phyloP scores from a whole-genome alignment of 306 rosid genomes.

The Sechiopsis laciniata region DNA sequence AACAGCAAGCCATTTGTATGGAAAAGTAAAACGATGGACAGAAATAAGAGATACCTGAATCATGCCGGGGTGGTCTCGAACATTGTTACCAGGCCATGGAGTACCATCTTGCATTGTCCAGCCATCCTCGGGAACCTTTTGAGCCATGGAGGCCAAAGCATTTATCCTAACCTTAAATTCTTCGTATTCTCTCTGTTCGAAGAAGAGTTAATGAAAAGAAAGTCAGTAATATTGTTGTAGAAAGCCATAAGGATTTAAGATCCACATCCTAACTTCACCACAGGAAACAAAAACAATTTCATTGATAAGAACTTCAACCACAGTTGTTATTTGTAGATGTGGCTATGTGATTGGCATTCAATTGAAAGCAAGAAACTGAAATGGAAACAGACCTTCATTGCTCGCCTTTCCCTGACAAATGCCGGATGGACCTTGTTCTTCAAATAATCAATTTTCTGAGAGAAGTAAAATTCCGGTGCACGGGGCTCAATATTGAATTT shows the following conservation, averaged over 20 bases:
- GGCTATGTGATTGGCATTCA: background rate
- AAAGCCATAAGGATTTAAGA: background rate
- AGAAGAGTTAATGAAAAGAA: background rate
- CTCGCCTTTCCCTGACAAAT: slow-evolving; percentile 90
- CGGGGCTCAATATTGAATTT: slow-evolving; percentile 73
- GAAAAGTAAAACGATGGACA: background rate
- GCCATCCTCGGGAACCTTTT: slow-evolving; percentile 88
- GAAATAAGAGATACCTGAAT: slow-evolving; percentile 51
- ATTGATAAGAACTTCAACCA: too few species aligned
- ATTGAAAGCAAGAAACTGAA: slow-evolving; percentile 8
- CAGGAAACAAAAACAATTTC: too few species aligned
- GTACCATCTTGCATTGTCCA: slow-evolving; percentile 99
- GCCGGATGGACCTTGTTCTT: slow-evolving; percentile 88
- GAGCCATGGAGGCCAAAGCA: slow-evolving; percentile 71
- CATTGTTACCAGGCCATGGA: slow-evolving; percentile 93
- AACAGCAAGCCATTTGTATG: background rate
- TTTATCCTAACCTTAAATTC: slow-evolving; percentile 82
- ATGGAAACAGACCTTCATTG: slow-evolving; percentile 67
- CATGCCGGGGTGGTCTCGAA: slow-evolving; percentile 96
- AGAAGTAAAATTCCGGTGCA: slow-evolving; percentile 93
- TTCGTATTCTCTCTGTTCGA: slow-evolving; percentile 74
- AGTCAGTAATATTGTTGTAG: slow-evolving; percentile 3
- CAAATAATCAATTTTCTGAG: slow-evolving; percentile 78
- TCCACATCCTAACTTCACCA: background rate
- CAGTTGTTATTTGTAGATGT: background rate